These are phyloP conservation scores for Fusarium sublunatum DNA, from an alignment of 2,329 filamentous ascomycete genomes.

Conservation along the genomic window DNA sequence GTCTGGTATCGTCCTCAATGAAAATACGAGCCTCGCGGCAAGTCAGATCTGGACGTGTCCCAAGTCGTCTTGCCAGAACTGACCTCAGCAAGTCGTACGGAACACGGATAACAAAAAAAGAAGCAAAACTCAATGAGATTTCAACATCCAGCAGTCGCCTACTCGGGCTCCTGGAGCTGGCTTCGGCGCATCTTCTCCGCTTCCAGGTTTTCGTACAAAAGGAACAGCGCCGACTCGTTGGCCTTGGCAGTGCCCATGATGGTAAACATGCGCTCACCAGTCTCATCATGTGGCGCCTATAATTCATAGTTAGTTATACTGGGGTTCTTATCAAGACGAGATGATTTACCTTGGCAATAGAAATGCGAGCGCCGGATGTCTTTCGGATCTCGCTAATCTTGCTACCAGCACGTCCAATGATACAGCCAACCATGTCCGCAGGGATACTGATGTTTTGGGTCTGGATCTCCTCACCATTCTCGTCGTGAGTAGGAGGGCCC, in stretches of 20 bases:
- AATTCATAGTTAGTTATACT: constrained; percentile 14
- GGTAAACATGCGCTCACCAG: constrained; percentile 99
- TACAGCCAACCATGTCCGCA: constrained; percentile 99
- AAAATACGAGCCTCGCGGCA: constrained; percentile 70
- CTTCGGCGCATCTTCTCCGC: constrained; percentile 99
- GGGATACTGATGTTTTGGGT: constrained; percentile 99
- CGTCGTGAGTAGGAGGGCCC: constrained; percentile 87
- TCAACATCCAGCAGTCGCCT: constrained; percentile 43
- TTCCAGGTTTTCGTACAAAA: constrained; percentile 98
- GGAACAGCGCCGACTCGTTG: constrained; percentile 95
- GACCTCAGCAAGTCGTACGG: constrained; percentile 51
- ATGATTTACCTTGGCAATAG: constrained; percentile 82
- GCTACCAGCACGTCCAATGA: constrained; percentile 92
- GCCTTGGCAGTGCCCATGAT: constrained; percentile 95
- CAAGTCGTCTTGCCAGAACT: constrained; percentile 63
- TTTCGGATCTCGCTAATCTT: constrained; percentile 99
- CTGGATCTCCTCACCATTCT: constrained; percentile 97
- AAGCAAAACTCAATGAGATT: constrained; percentile 45
- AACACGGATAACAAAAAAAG: constrained; percentile 34
- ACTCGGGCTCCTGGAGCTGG: constrained; percentile 72
- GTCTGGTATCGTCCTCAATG: constrained; percentile 59
- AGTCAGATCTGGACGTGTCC: constrained; percentile 68
- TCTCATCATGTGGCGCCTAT: constrained; percentile 91
- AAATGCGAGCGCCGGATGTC: constrained; percentile 95
- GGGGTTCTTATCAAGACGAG: not conserved